phyloP scores from a whole-genome alignment of 2,329 filamentous ascomycete species.

The Epichloe hybrida region DNA sequence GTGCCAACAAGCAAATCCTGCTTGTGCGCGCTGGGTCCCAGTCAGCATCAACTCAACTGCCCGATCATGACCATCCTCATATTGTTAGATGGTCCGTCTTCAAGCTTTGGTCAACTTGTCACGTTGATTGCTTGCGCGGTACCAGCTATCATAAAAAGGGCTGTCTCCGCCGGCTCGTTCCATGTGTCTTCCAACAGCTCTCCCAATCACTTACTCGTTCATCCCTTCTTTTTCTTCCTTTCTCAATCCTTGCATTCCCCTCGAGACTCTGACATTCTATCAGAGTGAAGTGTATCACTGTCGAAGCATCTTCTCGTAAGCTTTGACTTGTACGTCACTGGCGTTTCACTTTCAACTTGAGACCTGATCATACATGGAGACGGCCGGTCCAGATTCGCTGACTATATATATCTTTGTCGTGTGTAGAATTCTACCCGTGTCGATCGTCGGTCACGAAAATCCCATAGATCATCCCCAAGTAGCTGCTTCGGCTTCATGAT shows the following conservation, averaged over 20 bases:
- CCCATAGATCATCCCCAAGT: background rate
- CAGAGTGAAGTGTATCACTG: background rate
- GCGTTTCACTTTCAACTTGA: background rate
- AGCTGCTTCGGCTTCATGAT: conserved; percentile 27
- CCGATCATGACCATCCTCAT: background rate
- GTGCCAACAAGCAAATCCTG: background rate
- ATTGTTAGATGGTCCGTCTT: background rate
- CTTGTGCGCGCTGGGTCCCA: background rate
- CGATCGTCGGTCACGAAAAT: background rate
- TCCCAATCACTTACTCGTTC: background rate
- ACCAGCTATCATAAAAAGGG: background rate
- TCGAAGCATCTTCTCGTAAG: background rate
- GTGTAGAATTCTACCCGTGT: background rate
- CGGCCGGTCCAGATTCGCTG: background rate
- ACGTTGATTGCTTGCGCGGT: background rate
- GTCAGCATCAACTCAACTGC: background rate
- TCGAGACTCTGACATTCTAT: background rate
- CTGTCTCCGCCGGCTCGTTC: background rate
- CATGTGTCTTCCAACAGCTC: background rate
- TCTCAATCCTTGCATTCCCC: background rate
- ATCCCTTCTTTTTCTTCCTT: background rate
- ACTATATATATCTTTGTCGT: background rate
- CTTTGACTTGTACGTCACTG: background rate
- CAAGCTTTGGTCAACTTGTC: background rate
- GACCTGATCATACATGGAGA: background rate